Evolutionary conservation across 495 filamentous ascomycete species (phyloP), one percentile per base, ranked within the genome.

Genomic region (Penicillium waksmanii): DNA sequence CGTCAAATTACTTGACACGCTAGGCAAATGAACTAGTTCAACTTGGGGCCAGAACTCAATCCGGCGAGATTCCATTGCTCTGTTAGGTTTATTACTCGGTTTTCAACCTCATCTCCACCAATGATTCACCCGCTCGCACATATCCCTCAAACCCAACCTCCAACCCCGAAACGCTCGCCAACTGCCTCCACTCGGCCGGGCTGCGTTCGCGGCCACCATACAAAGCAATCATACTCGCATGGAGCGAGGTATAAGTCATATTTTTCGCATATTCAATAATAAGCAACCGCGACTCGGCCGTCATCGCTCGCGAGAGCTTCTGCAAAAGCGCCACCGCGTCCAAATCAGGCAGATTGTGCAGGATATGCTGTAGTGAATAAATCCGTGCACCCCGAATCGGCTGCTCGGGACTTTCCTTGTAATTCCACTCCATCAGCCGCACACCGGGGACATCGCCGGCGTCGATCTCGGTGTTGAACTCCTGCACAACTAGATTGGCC

Each of bases 401-500:
- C 44, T 78, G 75, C 10, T 66, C 68, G 18, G 57, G 61, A 34
- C 55, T 56, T n/a, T 58, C 51, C 48, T 74, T 73, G 59, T 68
- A 78, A 36, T 78, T 70, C 74, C 74, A 78, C 21, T 66, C 57
- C 63, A 74, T 67, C 13, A 74, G 47, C 2, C 56, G 65, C 12
- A 78, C 48, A 5, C 64, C 69, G 1, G 69, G 62, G 12, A 76
- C 53, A 0, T 55, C 52, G 10, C 9, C 18, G 4, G 46, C 23
- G 9, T 63, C 62, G 27, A 78, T 66, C 10, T 68, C 69, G 0
- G 67, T 54, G 21, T 77, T 75, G 61, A 75, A 78, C 25, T 81
- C 71, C 60, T 85, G 79, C 7, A 86, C 66, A 5, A 87, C 66
- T 6, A 84, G 66, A 11, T 72, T 66, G 3, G 74, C 73, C 0